Conservation (phyloP, 2,329 filamentous ascomycete species). For the Albifimbria verrucaria region DNA sequence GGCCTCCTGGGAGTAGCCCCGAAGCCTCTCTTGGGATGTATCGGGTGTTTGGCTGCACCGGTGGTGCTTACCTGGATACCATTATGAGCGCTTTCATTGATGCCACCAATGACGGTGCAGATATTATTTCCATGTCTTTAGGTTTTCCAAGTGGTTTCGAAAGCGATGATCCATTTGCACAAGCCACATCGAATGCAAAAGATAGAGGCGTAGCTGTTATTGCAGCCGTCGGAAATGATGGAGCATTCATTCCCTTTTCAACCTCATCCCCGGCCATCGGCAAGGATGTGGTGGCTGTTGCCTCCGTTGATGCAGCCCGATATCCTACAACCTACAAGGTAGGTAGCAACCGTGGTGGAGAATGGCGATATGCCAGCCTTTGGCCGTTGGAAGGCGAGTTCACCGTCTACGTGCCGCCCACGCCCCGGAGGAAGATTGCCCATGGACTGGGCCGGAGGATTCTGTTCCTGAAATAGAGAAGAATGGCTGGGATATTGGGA, state of each 20-base stretch:
- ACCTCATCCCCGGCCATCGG: slow-evolving; percentile 10
- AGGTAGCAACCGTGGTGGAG: slow-evolving; percentile 3
- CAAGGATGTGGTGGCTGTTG: slow-evolving; percentile 18
- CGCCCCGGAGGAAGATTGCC: slow-evolving; percentile 2
- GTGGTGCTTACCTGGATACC: slow-evolving; percentile 10
- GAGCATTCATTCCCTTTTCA: not conserved
- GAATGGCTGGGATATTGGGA: slow-evolving; percentile 2
- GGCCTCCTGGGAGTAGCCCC: slow-evolving; percentile 18
- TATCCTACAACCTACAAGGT: slow-evolving; percentile 10
- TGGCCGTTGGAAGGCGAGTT: slow-evolving; percentile 6
- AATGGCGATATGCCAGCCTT: slow-evolving; percentile 5
- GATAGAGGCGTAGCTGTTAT: slow-evolving; percentile 13
- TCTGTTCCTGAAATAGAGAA: not conserved
- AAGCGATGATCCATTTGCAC: not conserved
- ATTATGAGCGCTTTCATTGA: slow-evolving; percentile 22
- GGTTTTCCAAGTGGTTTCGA: slow-evolving; percentile 2
- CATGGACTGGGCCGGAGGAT: not conserved
- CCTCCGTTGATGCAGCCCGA: slow-evolving; percentile 13
- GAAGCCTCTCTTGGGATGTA: slow-evolving; percentile 18
- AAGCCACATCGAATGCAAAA: not conserved
- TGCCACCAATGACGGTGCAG: slow-evolving; percentile 21
- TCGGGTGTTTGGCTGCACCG: slow-evolving; percentile 12
- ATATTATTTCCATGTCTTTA: slow-evolving; percentile 24
- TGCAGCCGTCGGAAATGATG: slow-evolving; percentile 16
- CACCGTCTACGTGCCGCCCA: slow-evolving; percentile 1